Base-by-base conservation (phyloP, 2,329 filamentous ascomycete species). In the Teratosphaeria destructans region DNA sequence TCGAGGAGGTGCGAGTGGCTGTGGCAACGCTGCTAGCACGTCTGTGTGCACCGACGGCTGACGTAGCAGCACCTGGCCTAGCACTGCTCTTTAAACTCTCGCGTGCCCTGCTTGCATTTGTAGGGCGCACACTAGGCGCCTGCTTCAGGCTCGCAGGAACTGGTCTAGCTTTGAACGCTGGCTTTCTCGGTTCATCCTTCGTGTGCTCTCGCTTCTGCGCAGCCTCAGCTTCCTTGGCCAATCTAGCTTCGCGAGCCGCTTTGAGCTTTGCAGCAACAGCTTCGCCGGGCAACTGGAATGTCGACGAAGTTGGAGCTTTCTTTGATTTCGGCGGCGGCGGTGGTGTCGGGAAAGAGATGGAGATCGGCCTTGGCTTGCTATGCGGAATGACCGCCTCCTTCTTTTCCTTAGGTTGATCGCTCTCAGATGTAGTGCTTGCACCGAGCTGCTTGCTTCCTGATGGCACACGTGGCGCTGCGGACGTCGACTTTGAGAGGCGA, bases 211-310 rank as follows among this genome's bases (percentile, higher is more conserved):
- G 55, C 52, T 71, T 68, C 65, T 63, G 70, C 58, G 68, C 56
- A 6, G 32, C 54, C 32, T 60, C 61, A 5, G 67, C 64, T 55
- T 65, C 71, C 65, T 72, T 75, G 16, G 34, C 39, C 37, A 57
- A 16, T n/a, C 67, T 70, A 64, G 26, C 70, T 35, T 70, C 66
- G 12, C 76, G 75, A 26, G 78, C 74, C 6, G 77, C 79, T 65
- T 78, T 81, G n/a, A 81, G 68, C 63, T 78, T 81, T 4, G 79
- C 79, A 2, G 80, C 79, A 4, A 82, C 72, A 14, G 74, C 78
- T 63, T 82, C 80, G 16, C 81, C 81, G 0, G 81, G 80, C 0
- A 83, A 73, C 54, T 77, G 72, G 65, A 83, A 83, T 3, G 72
- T 78, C 7, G 79, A 68, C 56, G 70, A 75, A 0, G 81, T 82